Percentiles rank a stretch among this genome's conserved stretches.
Evolutionary conservation across 768 basidiomycete species (phyloP).

Genomic region (Mycena vitilis): DNA sequence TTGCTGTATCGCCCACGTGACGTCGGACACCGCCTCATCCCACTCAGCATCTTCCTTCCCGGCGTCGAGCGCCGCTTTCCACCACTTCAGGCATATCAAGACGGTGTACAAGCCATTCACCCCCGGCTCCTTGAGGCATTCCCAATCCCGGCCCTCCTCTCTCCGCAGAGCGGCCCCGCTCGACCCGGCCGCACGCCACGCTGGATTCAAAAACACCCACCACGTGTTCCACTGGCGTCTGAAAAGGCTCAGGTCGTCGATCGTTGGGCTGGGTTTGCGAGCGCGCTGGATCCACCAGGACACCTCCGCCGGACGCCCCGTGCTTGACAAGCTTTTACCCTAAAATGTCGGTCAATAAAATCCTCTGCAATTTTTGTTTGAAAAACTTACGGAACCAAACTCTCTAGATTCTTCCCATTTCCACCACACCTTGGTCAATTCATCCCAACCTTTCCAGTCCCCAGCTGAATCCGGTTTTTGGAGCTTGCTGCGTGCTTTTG

Average conservation of each 20-base stretch:
- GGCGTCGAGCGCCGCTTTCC: not conserved
- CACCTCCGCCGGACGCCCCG: not conserved
- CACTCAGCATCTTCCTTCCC: not conserved
- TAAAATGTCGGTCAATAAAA: not conserved
- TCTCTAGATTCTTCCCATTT: not conserved
- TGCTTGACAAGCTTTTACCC: not conserved
- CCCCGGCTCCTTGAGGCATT: not conserved
- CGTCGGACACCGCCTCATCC: not conserved
- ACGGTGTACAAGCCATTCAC: not conserved
- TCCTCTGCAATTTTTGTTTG: not conserved
- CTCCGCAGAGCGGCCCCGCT: not conserved
- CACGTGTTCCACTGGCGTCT: not conserved
- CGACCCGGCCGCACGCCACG: not conserved
- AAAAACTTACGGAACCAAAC: not conserved
- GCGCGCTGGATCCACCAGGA: not conserved
- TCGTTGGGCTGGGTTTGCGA: not conserved
- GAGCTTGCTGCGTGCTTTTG: not conserved
- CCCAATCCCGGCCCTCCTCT: not conserved
- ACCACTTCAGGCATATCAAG: not conserved
- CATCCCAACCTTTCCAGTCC: not conserved
- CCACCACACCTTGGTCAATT: not conserved
- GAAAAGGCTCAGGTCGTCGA: not conserved
- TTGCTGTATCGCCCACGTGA: not conserved
- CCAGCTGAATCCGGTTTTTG: too few relatives aligned
- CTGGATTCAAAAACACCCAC: not conserved